Evolutionary conservation across 306 rosid genomes (phyloP).

Genomic region (Vachellia collinsii): DNA sequence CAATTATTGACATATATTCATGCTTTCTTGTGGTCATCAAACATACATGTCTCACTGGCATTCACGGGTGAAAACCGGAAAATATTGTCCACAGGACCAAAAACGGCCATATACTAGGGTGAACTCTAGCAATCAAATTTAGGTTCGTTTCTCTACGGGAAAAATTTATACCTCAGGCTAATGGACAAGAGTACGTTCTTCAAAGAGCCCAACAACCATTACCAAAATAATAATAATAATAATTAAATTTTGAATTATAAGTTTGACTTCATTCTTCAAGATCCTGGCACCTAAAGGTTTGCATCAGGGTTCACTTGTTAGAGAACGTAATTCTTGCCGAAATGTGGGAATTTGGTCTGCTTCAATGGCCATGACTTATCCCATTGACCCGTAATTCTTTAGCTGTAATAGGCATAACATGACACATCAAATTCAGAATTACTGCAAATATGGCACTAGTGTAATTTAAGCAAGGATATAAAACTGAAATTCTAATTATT

Average conservation of each 20-base stretch:
- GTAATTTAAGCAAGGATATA: conserved; percentile 27
- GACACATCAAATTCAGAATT: conserved; percentile 32
- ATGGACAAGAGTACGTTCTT: neutral
- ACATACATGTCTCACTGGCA: no score
- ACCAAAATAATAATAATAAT: neutral
- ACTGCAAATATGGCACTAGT: conserved; percentile 11
- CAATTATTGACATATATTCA: neutral
- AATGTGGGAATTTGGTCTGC: conserved; percentile 60
- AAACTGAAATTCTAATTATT: conserved; percentile 1
- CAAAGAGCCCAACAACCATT: neutral
- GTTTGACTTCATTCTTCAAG: neutral
- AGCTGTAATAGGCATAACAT: conserved; percentile 50
- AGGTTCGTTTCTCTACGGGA: neutral
- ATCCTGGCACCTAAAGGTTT: conserved; percentile 28
- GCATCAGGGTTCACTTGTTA: conserved; percentile 48
- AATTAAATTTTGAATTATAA: conserved; percentile 21
- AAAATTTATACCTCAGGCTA: neutral
- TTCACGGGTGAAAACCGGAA: no score
- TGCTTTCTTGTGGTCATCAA: neutral
- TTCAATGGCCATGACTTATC: conserved; percentile 66
- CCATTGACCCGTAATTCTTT: conserved; percentile 56
- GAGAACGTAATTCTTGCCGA: conserved; percentile 58
- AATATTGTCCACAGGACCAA: no score
- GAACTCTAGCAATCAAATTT: neutral
- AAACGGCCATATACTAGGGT: neutral